Evolutionary conservation across 23 red algal species (phyloP).

Genomic region (Rhodosorus marinus): DNA sequence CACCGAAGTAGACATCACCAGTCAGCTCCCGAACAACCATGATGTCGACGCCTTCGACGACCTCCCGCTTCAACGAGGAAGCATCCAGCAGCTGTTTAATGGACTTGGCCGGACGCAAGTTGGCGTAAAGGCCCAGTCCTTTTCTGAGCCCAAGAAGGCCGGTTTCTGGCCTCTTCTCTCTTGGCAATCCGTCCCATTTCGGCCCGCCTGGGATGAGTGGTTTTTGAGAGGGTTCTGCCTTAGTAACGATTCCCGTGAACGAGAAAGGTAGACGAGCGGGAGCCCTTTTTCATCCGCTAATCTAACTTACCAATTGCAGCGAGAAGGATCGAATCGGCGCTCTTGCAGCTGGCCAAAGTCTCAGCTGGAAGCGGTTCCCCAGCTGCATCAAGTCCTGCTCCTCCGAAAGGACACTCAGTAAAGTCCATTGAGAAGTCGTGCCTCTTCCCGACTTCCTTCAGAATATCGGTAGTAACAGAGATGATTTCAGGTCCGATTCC

Average conservation of each 20-base stretch:
- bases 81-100: constrained; percentile 62
- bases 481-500: constrained; percentile 92
- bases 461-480: constrained; percentile 42
- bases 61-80: constrained; percentile 49
- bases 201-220: no score
- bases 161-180: constrained; percentile 50
- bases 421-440: constrained; percentile 34
- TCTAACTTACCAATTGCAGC: constrained; percentile 90
- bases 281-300: neutral
- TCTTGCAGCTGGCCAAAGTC: constrained; percentile 21
- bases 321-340: constrained; percentile 49
- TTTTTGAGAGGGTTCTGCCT: no score
- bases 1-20: constrained; percentile 92
- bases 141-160: constrained; percentile 67
- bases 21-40: constrained; percentile 95
- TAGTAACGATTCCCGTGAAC: no score
- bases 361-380: constrained; percentile 57
- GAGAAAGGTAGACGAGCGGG: neutral
- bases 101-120: constrained; percentile 62
- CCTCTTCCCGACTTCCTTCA: constrained; percentile 15
- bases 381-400: constrained; percentile 47
- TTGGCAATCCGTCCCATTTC: constrained; percentile 69
- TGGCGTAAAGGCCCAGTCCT: constrained; percentile 62
- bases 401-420: constrained; percentile 34
- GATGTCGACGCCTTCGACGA: constrained; percentile 62